Percentiles rank a stretch among this genome's conserved stretches.
Conservation (phyloP, 495 filamentous ascomycete genomes). For the Neurospora sp. region DNA sequence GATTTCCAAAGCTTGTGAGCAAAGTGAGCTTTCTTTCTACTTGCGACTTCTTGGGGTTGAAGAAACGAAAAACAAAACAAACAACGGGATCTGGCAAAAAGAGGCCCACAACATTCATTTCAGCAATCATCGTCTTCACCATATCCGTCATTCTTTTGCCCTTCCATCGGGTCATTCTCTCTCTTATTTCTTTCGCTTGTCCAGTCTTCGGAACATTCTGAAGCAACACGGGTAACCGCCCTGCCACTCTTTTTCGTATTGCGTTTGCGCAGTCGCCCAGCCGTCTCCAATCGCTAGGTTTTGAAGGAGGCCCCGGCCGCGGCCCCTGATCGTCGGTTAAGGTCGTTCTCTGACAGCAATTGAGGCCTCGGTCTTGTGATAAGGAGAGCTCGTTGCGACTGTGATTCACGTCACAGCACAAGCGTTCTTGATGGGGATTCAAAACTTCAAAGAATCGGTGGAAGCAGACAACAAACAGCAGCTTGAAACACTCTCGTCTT, state of each 20-base stretch:
- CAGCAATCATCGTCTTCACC: neutral
- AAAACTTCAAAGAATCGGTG: neutral
- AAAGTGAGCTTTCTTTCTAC: too few species aligned
- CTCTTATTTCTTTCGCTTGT: neutral
- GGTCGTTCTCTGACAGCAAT: neutral
- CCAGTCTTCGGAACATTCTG: neutral
- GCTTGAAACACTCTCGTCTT: neutral
- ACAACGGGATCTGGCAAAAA: neutral
- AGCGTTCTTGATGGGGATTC: neutral
- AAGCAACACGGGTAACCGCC: neutral
- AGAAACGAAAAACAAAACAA: neutral
- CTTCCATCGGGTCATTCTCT: neutral
- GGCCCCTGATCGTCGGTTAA: neutral
- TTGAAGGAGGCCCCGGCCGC: neutral
- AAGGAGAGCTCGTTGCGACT: neutral
- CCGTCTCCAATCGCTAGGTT: neutral
- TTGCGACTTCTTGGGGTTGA: neutral
- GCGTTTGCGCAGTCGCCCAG: neutral
- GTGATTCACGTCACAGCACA: neutral
- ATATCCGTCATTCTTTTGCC: neutral
- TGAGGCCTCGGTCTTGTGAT: neutral
- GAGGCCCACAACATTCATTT: neutral
- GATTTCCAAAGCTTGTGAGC: neutral
- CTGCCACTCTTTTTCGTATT: neutral
- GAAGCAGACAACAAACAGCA: neutral